These are phyloP conservation scores for Gentiana macrophylla DNA, from an alignment of 257 asterid genomes.

Conservation along the genomic window DNA sequence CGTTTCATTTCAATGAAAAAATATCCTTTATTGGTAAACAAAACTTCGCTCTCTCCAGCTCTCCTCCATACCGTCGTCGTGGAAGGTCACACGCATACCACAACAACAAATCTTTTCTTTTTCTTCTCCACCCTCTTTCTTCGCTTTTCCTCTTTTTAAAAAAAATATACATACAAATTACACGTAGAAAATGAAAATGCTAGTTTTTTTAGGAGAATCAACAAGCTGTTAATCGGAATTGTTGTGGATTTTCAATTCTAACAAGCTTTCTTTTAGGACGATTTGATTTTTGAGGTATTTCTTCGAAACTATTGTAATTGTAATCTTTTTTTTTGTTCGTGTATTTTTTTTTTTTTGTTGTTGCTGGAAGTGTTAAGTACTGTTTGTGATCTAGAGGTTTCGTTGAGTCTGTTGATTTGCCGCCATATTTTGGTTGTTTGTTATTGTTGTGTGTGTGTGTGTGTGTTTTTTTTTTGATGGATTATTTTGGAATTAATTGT, in stretches of 20 bases:
- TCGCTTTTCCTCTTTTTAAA: neutral
- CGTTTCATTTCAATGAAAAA: neutral
- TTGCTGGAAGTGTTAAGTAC: neutral
- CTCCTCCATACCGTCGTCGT: no score
- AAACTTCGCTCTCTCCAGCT: conserved; percentile 35
- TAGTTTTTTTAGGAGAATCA: conserved; percentile 6
- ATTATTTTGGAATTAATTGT: neutral
- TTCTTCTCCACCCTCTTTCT: conserved; percentile 1
- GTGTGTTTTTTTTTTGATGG: neutral
- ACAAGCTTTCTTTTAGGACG: neutral
- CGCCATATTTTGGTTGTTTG: neutral
- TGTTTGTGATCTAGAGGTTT: neutral
- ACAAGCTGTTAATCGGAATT: neutral
- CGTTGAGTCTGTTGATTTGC: neutral
- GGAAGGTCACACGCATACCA: conserved; percentile 25
- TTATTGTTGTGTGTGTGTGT: no score
- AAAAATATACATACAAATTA: no score
- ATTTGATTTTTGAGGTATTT: conserved; percentile 7
- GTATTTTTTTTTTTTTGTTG: neutral
- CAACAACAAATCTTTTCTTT: neutral
- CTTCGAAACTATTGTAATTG: neutral
- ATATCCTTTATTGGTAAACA: neutral
- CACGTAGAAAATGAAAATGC: conserved; percentile 16
- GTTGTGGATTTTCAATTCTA: neutral
- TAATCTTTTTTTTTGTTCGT: neutral